Conservation (phyloP, 73 alveolate species). For the Paramecium primaurelia region DNA sequence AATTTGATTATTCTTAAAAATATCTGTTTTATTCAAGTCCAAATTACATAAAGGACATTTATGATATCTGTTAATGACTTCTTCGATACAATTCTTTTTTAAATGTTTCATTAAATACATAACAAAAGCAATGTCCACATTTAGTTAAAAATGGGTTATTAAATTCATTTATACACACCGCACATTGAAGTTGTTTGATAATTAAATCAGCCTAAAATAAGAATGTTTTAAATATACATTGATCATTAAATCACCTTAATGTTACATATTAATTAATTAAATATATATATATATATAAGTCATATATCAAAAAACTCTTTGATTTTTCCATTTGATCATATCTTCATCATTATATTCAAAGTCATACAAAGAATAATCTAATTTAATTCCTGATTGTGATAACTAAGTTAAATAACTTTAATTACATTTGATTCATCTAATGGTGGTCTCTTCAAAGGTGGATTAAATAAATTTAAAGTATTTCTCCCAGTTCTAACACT, state of each 20-base stretch:
- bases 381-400: neutral
- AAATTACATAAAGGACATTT: slow-evolving; percentile 32
- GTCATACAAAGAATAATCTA: neutral
- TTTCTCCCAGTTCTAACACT: neutral
- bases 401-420: neutral
- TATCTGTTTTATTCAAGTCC: neutral
- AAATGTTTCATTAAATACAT: neutral
- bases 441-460: slow-evolving; percentile 32
- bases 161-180: slow-evolving; percentile 3
- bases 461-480: neutral
- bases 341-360: slow-evolving; percentile 33
- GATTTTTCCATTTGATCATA: neutral
- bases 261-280: neutral
- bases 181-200: neutral
- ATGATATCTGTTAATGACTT: slow-evolving; percentile 21
- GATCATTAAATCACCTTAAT: neutral
- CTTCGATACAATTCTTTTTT: slow-evolving; percentile 34
- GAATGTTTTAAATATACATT: neutral
- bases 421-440: neutral
- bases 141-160: neutral
- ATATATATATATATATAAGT: neutral
- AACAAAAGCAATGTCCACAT: slow-evolving; percentile 46
- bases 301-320: neutral
- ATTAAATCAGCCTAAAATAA: neutral
- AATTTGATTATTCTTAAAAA: neutral